Evolutionary conservation across 1,139 yeast genomes (phyloP).

Genomic region (Geotrichum phurueaensis): DNA sequence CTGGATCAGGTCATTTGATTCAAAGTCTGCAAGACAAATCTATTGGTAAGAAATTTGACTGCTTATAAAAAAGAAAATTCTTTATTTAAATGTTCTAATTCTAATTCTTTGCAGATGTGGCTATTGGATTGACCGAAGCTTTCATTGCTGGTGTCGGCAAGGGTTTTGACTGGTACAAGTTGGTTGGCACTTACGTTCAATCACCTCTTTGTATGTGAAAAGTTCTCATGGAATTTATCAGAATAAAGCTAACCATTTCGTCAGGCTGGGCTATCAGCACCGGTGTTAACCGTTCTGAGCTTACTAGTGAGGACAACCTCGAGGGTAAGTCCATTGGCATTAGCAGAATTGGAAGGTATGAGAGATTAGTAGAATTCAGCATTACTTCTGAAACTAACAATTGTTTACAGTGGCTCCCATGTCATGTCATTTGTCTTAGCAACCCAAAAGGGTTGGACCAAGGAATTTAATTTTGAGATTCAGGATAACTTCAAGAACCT

Average conservation of each 20-base stretch:
- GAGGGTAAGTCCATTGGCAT: slow-evolving; percentile 66
- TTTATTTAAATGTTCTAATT: neutral
- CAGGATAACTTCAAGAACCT: slow-evolving; percentile 66
- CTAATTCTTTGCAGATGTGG: slow-evolving; percentile 42
- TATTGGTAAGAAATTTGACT: slow-evolving; percentile 40
- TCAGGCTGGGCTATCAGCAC: slow-evolving; percentile 75
- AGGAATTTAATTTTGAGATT: slow-evolving; percentile 46
- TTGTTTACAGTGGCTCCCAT: slow-evolving; percentile 60
- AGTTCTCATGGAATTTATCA: neutral
- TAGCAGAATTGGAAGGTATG: slow-evolving; percentile 61
- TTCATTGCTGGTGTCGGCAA: slow-evolving; percentile 77
- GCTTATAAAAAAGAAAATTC: neutral
- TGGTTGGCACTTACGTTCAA: slow-evolving; percentile 75
- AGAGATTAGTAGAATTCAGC: neutral
- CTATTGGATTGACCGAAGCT: slow-evolving; percentile 87
- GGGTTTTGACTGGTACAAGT: slow-evolving; percentile 57
- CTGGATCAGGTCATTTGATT: slow-evolving; percentile 85
- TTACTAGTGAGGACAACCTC: slow-evolving; percentile 48
- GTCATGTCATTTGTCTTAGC: slow-evolving; percentile 87
- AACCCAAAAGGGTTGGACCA: slow-evolving; percentile 44
- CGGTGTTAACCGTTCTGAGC: slow-evolving; percentile 54
- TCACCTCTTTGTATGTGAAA: slow-evolving; percentile 56
- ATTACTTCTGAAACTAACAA: slow-evolving; percentile 1
- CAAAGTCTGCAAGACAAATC: slow-evolving; percentile 59
- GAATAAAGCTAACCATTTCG: neutral